Evolutionary conservation across 2,329 filamentous ascomycete genomes (phyloP).

Genomic region (Fusarium sp.): DNA sequence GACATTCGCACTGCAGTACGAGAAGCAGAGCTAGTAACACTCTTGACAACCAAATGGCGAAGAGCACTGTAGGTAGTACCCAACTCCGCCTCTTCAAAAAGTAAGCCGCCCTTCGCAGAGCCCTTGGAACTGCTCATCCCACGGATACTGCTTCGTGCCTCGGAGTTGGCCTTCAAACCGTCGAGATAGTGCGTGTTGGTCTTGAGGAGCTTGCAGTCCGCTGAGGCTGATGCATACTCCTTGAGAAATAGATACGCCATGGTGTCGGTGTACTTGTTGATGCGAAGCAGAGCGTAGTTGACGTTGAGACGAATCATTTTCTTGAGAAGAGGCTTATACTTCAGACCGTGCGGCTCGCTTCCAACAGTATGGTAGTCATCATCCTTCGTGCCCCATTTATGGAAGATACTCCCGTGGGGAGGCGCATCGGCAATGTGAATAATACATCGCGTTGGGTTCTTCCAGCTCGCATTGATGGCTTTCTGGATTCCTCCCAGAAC

Average conservation of each 20-base stretch:
- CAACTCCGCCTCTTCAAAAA: conserved; percentile 23
- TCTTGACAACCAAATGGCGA: conserved; percentile 20
- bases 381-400: background rate
- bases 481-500: conserved; percentile 53
- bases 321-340: conserved; percentile 24
- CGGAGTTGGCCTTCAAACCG: background rate
- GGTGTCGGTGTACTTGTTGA: background rate
- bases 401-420: conserved; percentile 20
- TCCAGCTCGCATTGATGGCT: conserved; percentile 52
- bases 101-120: conserved; percentile 11
- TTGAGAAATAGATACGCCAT: conserved; percentile 16
- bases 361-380: conserved; percentile 14
- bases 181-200: conserved; percentile 3
- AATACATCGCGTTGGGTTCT: conserved; percentile 50
- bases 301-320: conserved; percentile 22
- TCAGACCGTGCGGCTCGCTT: conserved; percentile 18
- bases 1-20: conserved; percentile 32
- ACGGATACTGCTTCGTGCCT: background rate
- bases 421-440: conserved; percentile 37
- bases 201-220: conserved; percentile 22
- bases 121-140: conserved; percentile 4
- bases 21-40: conserved; percentile 28
- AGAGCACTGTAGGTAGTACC: conserved; percentile 22
- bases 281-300: conserved; percentile 31
- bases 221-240: conserved; percentile 14